A percentile compares a stretch with the other conserved stretches of the same genome.
Evolutionary conservation across 1,139 yeast genomes (phyloP).

Genomic region (Nadsonia commutata): DNA sequence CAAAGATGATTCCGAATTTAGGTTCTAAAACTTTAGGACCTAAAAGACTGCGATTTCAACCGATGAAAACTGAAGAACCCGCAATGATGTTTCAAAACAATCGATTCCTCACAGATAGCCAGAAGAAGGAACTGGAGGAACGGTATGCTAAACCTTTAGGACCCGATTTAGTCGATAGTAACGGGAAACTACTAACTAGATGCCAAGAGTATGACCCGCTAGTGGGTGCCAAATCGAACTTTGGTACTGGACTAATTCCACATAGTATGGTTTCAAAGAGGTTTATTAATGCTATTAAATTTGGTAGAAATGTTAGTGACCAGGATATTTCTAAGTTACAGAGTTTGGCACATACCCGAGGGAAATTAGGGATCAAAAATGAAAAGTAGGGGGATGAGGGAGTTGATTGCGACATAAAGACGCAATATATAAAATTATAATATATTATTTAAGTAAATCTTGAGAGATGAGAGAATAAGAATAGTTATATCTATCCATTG

Average conservation of each 20-base stretch:
- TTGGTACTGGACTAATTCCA: constrained; percentile 9
- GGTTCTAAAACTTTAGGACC: too few relatives aligned
- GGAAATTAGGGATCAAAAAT: too few relatives aligned
- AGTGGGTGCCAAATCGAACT: constrained; percentile 10
- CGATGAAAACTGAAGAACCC: background rate
- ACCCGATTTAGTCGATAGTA: constrained; percentile 8
- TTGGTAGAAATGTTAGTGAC: background rate
- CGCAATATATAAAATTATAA: too few relatives aligned
- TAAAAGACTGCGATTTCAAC: too few relatives aligned
- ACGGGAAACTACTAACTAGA: constrained; percentile 8
- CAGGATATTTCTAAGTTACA: too few relatives aligned
- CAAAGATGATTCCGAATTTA: too few relatives aligned
- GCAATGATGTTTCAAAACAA: background rate
- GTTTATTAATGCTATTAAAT: constrained; percentile 10
- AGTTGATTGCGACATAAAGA: too few relatives aligned
- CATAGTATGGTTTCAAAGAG: constrained; percentile 13
- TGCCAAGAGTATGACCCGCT: constrained; percentile 12
- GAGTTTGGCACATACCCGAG: too few relatives aligned
- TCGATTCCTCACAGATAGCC: background rate
- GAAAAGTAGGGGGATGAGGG: too few relatives aligned
- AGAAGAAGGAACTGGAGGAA: constrained; percentile 2
- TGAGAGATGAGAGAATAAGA: too few relatives aligned
- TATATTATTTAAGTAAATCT: too few relatives aligned
- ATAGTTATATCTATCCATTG: too few relatives aligned
- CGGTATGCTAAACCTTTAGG: constrained; percentile 9